Base-by-base conservation (phyloP, 768 basidiomycete genomes). In the Chalciporus sphaerocephalus region DNA sequence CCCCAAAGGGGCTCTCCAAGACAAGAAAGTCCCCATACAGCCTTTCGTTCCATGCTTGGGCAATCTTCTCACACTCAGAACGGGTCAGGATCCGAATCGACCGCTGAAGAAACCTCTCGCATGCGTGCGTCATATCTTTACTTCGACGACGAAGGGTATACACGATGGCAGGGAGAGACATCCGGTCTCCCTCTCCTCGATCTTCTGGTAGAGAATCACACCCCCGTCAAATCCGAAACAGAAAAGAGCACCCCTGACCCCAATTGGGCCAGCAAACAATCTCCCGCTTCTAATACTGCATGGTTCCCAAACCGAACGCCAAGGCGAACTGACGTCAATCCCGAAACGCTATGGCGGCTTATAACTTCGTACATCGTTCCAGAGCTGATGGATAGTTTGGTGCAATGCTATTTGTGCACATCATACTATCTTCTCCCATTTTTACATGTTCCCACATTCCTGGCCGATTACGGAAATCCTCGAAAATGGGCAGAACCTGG, bases 401-500 rank as follows among this genome's bases (percentile, higher is more conserved):
- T 89, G 3, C 87, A 87, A 57, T 87, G 83, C 64, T 89, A 85
- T 67, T 70, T 96, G 47, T 93, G 90, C 17, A 96, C 93, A 32
- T 87, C 92, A n/a, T 91, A 91, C 62, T 91, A 94, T 50, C 75
- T 94, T 46, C 80, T 94, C 60, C 92, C 92, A 6, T 94, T 95
- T 66, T 74, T 96, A 23, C 93, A 96, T 52, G 84, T 95, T 50
- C 92, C 92, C 16, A 83, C 86, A 5, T 95, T 94, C 66, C 73
- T 93, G 35, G 75, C 82, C 28, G 92, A 96, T 66, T 96, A 96
- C 61, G 90, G 89, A 33, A 89, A 92, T 53, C 93, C 93, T 40
- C 80, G 81, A 66, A 93, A 93, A 73, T 95, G 93, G 92, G 89
- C 85, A 40, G 92, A 94, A 66, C 90, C 93, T 7, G 93, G 93